Evolutionary conservation across 352 stramenopile species (phyloP), one percentile per base, ranked within the genome.

Genomic region (Globisporangium nodosum): DNA sequence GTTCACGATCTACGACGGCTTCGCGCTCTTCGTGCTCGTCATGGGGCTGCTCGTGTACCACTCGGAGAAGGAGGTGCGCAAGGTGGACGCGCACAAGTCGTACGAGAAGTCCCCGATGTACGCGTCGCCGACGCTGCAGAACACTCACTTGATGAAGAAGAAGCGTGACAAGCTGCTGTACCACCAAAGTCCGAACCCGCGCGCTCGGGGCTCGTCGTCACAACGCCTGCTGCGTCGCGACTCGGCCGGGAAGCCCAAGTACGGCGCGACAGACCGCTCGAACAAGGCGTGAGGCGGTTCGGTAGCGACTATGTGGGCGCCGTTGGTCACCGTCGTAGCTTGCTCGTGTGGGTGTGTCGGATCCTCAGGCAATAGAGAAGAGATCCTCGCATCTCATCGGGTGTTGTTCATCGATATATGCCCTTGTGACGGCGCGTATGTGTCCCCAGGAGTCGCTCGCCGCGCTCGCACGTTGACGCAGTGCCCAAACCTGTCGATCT

Each of bases 1-100:
- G 7, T 96, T 96, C 63, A 93, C 86, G 30, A 88, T 94, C 61
- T 93, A 92, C 63, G 86, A 96, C 58, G 86, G 82, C 20, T 96
- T 96, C 67, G 73, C 86, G 5, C 71, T 96, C n/a, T 91, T 92
- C 52, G 81, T 91, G 20, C 69, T 94, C 31, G 81, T 94, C 53
- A 92, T 94, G 70, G 85, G 82, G 3, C 65, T 94, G 54, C 70
- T 94, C 16, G 83, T 94, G 9, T 94, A 94, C 60, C 85, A 94
- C 71, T 92, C 85, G 27, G 85, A 94, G 67, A 94, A 94, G 68
- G 85, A 92, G 63, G 80, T 81, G 53, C 82, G 83, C 50, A 69
- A 85, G 48, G 65, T 72, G 7, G 82, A 76, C 46, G 67, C 70
- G 8, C 7, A 12, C 12, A 53, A 79, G 9, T 89, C 82, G 24